Evolutionary conservation across 1,139 yeast species (phyloP).

Genomic region (Lodderomyces metapsilosis): DNA sequence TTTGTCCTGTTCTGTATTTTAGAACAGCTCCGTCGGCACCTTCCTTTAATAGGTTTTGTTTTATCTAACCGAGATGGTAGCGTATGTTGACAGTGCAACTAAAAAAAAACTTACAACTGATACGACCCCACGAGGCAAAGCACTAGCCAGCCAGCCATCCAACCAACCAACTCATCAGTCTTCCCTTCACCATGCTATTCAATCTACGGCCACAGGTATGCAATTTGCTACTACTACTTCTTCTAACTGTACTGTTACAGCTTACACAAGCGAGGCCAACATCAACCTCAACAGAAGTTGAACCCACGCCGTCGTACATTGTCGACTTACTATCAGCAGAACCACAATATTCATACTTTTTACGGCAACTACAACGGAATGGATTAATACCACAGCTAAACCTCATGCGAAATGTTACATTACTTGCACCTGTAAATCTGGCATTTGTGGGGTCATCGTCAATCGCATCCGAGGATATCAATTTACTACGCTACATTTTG

Average conservation of each 20-base stretch:
- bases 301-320: conserved; percentile 50
- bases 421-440: conserved; percentile 83
- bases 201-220: background rate
- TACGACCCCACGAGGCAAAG: background rate
- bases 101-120: background rate
- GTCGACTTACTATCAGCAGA: conserved; percentile 74
- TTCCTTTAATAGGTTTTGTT: no score
- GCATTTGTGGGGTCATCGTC: conserved; percentile 50
- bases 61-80: no score
- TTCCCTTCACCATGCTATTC: background rate
- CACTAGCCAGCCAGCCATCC: no score
- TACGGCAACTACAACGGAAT: conserved; percentile 61
- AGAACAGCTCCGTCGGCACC: no score
- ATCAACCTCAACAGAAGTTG: conserved; percentile 6
- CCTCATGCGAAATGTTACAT: conserved; percentile 62
- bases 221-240: background rate
- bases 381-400: conserved; percentile 73
- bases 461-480: conserved; percentile 15
- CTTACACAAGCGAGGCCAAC: conserved; percentile 1
- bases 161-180: no score
- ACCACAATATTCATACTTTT: conserved; percentile 70
- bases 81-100: background rate
- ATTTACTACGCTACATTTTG: conserved; percentile 33
- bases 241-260: background rate
- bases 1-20: no score